Evolutionary conservation across 2,329 filamentous ascomycete genomes (phyloP).

Genomic region (Ceratocystis eucalypticola): DNA sequence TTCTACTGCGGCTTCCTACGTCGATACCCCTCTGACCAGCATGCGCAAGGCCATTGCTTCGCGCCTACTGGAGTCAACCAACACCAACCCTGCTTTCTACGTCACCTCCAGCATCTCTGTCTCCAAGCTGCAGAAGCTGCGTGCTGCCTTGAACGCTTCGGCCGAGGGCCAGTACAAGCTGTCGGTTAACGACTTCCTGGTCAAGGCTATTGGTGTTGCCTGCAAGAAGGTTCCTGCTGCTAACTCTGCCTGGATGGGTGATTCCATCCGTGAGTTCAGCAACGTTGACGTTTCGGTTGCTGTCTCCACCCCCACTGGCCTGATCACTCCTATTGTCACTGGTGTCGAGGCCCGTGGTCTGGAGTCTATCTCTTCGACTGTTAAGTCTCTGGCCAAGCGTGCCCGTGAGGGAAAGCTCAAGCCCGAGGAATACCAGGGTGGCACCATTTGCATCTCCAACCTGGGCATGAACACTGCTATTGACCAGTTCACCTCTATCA

Average conservation of each 20-base stretch:
- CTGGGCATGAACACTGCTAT: constrained; percentile 99
- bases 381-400: constrained; percentile 96
- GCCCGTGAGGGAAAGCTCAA: constrained; percentile 96
- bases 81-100: constrained; percentile 97
- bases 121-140: constrained; percentile 88
- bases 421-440: constrained; percentile 98
- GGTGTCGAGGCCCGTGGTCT: constrained; percentile 78
- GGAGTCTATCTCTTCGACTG: constrained; percentile 68
- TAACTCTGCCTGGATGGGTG: constrained; percentile 90
- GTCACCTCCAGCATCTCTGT: constrained; percentile 86
- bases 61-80: constrained; percentile 76
- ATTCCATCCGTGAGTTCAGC: constrained; percentile 84
- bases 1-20: constrained; percentile 52
- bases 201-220: constrained; percentile 85
- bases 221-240: constrained; percentile 87
- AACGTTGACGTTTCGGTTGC: constrained; percentile 90
- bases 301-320: constrained; percentile 78
- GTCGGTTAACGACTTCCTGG: constrained; percentile 98
- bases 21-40: constrained; percentile 70
- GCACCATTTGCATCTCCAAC: constrained; percentile 98
- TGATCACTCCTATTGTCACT: constrained; percentile 96
- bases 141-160: constrained; percentile 78
- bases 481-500: constrained; percentile 93
- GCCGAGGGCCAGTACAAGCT: constrained; percentile 94
- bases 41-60: constrained; percentile 98